Evolutionary conservation across 306 rosid genomes (phyloP).

Genomic region (Prunus armeniaca): DNA sequence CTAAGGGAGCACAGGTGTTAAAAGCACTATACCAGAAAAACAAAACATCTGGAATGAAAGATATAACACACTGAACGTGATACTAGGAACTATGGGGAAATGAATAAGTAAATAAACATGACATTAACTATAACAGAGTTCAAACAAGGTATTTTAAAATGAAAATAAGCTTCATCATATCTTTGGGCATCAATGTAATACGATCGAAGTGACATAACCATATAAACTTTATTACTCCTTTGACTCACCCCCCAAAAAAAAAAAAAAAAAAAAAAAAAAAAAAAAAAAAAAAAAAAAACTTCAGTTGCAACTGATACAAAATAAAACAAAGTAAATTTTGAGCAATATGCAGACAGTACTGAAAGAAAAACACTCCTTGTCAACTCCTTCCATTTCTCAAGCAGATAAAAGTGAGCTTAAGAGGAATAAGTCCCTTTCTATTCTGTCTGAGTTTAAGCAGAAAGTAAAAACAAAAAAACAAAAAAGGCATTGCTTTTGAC

Average conservation of each 20-base stretch:
- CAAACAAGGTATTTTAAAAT: background rate
- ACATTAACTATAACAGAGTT: background rate
- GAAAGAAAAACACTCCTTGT: background rate
- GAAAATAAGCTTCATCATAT: background rate
- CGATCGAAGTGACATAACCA: background rate
- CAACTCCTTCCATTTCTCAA: background rate
- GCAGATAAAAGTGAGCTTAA: background rate
- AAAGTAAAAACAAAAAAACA: background rate
- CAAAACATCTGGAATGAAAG: background rate
- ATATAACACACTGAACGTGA: background rate
- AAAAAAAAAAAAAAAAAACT: too few species aligned
- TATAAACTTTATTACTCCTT: background rate
- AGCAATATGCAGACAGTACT: background rate
- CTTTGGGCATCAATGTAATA: background rate
- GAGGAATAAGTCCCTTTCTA: background rate
- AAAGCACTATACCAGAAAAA: constrained; percentile 18
- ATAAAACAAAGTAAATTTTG: background rate
- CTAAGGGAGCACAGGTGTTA: constrained; percentile 30
- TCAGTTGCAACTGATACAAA: background rate
- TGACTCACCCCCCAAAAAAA: background rate
- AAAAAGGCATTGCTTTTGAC: background rate
- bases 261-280: too few species aligned
- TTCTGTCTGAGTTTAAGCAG: background rate
- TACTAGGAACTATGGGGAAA: background rate
- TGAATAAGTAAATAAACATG: too few species aligned